Conservation (phyloP, 805 yeast species). For the Saccharomycopsis fermentans region DNA sequence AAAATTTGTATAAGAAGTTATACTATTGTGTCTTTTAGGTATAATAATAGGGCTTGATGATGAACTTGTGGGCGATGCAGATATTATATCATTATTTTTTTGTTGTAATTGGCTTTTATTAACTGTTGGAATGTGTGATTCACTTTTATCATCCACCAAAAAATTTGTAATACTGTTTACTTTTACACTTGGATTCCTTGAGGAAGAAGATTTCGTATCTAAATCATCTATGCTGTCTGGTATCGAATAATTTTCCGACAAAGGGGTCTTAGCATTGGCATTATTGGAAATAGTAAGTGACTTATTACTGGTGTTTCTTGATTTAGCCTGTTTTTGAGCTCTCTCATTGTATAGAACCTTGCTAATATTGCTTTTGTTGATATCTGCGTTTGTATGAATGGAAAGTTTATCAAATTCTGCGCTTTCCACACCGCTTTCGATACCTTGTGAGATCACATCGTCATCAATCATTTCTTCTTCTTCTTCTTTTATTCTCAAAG, state of each 20-base stretch:
- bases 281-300: not conserved
- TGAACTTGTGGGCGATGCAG: not conserved
- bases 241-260: not conserved
- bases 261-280: not conserved
- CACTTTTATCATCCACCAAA: not conserved
- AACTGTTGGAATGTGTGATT: not conserved
- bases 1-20: not conserved
- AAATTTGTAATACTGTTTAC: not conserved
- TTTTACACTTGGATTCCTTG: not conserved
- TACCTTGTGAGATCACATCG: not conserved
- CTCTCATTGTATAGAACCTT: not conserved
- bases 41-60: not conserved
- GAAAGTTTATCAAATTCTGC: not conserved
- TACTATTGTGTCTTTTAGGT: not conserved
- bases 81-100: not conserved
- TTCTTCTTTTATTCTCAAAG: constrained; percentile 16
- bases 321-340: not conserved
- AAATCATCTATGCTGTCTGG: not conserved
- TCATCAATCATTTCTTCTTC: constrained; percentile 1
- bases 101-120: not conserved
- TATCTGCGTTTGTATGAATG: not conserved
- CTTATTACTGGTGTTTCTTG: not conserved
- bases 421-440: not conserved
- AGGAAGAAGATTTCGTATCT: not conserved
- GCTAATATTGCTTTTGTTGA: not conserved